These are phyloP conservation scores for Simplicillium aogashimaense DNA, from an alignment of 2,329 filamentous ascomycete genomes.

Conservation along the genomic window DNA sequence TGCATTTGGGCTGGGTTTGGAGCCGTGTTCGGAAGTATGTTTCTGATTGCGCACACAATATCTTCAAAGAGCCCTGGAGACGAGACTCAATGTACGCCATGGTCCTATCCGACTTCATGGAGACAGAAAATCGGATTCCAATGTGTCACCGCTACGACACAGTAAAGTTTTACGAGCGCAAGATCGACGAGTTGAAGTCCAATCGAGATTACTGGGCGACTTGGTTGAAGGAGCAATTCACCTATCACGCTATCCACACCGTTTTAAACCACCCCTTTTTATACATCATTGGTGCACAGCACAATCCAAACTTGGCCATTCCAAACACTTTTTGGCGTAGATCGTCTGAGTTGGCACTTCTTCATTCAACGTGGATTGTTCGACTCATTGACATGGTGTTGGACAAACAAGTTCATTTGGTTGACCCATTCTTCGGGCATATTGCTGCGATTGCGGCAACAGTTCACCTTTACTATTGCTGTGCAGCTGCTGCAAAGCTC, in stretches of 20 bases:
- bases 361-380: slow-evolving; percentile 44
- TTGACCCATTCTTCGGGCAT: slow-evolving; percentile 42
- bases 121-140: slow-evolving; percentile 36
- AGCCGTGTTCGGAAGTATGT: slow-evolving; percentile 35
- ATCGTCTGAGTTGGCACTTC: slow-evolving; percentile 38
- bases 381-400: slow-evolving; percentile 44
- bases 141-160: slow-evolving; percentile 42
- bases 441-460: slow-evolving; percentile 41
- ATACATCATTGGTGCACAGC: slow-evolving; percentile 40
- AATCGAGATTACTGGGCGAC: slow-evolving; percentile 39
- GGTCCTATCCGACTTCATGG: slow-evolving; percentile 39
- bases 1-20: slow-evolving; percentile 42
- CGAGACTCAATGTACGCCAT: slow-evolving; percentile 41
- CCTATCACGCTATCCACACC: slow-evolving; percentile 39
- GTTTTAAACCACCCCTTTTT: slow-evolving; percentile 44
- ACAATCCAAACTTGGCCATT: slow-evolving; percentile 39
- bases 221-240: slow-evolving; percentile 43
- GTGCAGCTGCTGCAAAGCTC: slow-evolving; percentile 34
- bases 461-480: slow-evolving; percentile 43
- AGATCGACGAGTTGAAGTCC: slow-evolving; percentile 30
- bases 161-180: slow-evolving; percentile 40
- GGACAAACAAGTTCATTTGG: slow-evolving; percentile 36
- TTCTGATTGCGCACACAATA: slow-evolving; percentile 34
- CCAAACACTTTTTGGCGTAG: slow-evolving; percentile 44
- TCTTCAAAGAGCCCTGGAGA: slow-evolving; percentile 38